phyloP scores from a whole-genome alignment of 768 basidiomycete genomes.

The Albatrellus ellisii region DNA sequence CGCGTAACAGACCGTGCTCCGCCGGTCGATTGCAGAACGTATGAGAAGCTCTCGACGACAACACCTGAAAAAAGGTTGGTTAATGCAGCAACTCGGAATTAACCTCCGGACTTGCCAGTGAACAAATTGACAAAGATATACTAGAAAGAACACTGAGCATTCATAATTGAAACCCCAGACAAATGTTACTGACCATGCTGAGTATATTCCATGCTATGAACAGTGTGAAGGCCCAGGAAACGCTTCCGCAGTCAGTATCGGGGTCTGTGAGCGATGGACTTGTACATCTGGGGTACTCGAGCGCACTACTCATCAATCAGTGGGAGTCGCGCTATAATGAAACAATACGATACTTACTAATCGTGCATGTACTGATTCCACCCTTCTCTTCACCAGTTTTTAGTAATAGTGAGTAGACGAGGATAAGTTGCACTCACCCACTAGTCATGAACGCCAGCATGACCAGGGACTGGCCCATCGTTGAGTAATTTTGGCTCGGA shows the following conservation, averaged over 20 bases:
- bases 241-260: slow-evolving; percentile 82
- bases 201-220: slow-evolving; percentile 94
- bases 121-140: slow-evolving; percentile 96
- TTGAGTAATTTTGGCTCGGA: slow-evolving; percentile 63
- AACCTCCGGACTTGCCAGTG: slow-evolving; percentile 41
- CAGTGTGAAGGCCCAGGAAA: slow-evolving; percentile 68
- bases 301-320: slow-evolving; percentile 33
- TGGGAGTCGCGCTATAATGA: neutral
- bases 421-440: slow-evolving; percentile 42
- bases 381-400: slow-evolving; percentile 48
- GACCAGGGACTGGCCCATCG: slow-evolving; percentile 66
- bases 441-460: slow-evolving; percentile 91
- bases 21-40: slow-evolving; percentile 81
- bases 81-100: neutral
- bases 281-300: slow-evolving; percentile 75
- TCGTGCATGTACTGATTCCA: slow-evolving; percentile 99
- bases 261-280: slow-evolving; percentile 28
- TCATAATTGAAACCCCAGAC: neutral
- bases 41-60: slow-evolving; percentile 91
- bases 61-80: slow-evolving; percentile 37
- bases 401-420: neutral
- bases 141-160: slow-evolving; percentile 24
- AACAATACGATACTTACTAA: slow-evolving; percentile 41
- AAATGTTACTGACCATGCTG: slow-evolving; percentile 58
- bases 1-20: slow-evolving; percentile 75